Base-by-base conservation (phyloP, 2,329 filamentous ascomycete species). In the Elsinoe batatas region DNA sequence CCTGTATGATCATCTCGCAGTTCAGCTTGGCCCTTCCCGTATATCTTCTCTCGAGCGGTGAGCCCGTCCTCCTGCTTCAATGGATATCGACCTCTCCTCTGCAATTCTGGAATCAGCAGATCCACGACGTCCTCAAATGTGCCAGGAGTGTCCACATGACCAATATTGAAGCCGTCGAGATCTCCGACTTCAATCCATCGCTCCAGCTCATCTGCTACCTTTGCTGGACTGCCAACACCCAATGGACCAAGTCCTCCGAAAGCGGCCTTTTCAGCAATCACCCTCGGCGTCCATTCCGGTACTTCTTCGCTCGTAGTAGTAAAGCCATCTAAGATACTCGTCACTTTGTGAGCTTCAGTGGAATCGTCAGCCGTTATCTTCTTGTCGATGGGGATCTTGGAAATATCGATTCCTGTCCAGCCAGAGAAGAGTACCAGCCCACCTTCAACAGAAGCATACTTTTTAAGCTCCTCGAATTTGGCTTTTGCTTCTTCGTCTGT, bases 341-440 rank as follows among this genome's bases (percentile, higher is more conserved):
- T 44, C 40, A 44, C 40, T 22, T 74, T 77, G 59, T 77, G 68
- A 11, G 75, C 77, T 59, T 81, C 79, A 2, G 71, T 69, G 0
- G 78, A 79, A 58, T 83, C 77, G 2, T 73, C 76, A 0, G 74
- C 74, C 0, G 74, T 78, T 58, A 84, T 71, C 13, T 79, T 78
- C 59, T 82, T 74, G 58, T 83, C 81, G 0, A 82, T 63, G 0
- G 79, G 78, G 40, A 83, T 74, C 61, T 73, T 73, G 3, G 76
- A 79, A 13, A 83, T 70, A 61, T 83, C 80, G 57, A 83, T 81
- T 0, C 80, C 80, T 0, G 79, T 81, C 76, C 77, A 81, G 1
- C 79, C 79, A 37, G 74, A 76, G 58, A 81, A 77, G 0, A 81
- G 68, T 0, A 79, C 79, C 1, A 82, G 66, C 0, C 77, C 79